Base-by-base conservation (phyloP, 139 green algal genomes). In the Diplosphaera chodatii region DNA sequence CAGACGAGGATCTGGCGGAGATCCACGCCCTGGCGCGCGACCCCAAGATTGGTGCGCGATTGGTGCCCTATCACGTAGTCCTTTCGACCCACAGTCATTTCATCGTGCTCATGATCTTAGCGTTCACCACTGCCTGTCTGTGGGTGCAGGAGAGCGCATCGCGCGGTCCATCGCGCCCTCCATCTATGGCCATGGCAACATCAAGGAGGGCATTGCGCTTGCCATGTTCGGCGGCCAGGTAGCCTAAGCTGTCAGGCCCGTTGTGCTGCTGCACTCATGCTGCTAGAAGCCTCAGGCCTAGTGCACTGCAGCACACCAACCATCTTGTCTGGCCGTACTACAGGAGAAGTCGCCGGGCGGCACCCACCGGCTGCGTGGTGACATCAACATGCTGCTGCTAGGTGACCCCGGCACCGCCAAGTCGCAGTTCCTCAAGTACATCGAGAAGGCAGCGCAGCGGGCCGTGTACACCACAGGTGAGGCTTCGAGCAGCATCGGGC, bases 311-410 rank as follows among this genome's bases (percentile, higher is more conserved):
- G n/a, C n/a, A n/a, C n/a, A n/a, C n/a, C n/a, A n/a, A n/a, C n/a
- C n/a, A n/a, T n/a, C n/a, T n/a, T n/a, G n/a, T n/a, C n/a, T n/a
- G n/a, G n/a, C n/a, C n/a, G n/a, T n/a, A n/a, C n/a, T n/a, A 18
- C 48, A 59, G 69, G 80, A 85, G 82, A 93, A 93, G 82, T 81
- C 84, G 67, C 82, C 85, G 33, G 84, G 68, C 3, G 83, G 82
- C 66, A 87, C 85, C 0, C 85, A 94, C 85, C 69, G 89, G 22
- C 82, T 97, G 66, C 73, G 93, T 20, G 94, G 94, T 13, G 95
- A 99, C 87, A 98, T 99, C 89, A 99, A 99, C 82, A 84, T 98
- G 77, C 90, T 99, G 70, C 83, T 99, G 72, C 86, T 99, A 66
- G 95, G 95, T 0, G 95, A 99, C 83, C 95, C 95, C 0, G 95